Evolutionary conservation across 2,329 filamentous ascomycete genomes (phyloP).

Genomic region (Ilyonectria destructans): DNA sequence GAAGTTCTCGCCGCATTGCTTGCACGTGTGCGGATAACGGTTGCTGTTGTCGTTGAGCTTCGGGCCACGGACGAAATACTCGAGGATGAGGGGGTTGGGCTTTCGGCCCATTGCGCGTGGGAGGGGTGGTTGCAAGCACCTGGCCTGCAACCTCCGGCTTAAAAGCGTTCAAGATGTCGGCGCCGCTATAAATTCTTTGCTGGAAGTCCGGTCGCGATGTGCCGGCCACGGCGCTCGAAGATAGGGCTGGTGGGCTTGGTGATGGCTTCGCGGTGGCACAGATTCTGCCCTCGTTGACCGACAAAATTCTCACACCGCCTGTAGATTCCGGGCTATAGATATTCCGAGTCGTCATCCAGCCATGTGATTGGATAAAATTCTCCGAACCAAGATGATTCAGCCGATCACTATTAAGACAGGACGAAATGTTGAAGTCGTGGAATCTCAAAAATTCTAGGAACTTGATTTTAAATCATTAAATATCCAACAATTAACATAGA

Average conservation of each 20-base stretch:
- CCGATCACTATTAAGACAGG: neutral
- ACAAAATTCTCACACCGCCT: slow-evolving; percentile 62
- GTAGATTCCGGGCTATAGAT: slow-evolving; percentile 44
- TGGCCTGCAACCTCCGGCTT: slow-evolving; percentile 46
- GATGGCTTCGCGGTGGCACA: slow-evolving; percentile 47
- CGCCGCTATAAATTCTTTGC: slow-evolving; percentile 37
- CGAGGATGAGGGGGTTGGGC: slow-evolving; percentile 87
- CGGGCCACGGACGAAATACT: slow-evolving; percentile 89
- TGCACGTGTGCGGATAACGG: slow-evolving; percentile 93
- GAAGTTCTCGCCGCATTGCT: slow-evolving; percentile 89
- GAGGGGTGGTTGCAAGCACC: slow-evolving; percentile 46
- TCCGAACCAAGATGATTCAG: neutral
- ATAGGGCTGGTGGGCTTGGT: slow-evolving; percentile 44
- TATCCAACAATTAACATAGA: neutral
- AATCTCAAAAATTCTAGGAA: neutral
- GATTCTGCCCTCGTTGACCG: slow-evolving; percentile 61
- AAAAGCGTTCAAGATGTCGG: slow-evolving; percentile 37
- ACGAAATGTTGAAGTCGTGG: too few relatives aligned
- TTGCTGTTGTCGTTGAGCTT: slow-evolving; percentile 94
- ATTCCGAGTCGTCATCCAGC: slow-evolving; percentile 32
- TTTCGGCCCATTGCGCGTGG: slow-evolving; percentile 80
- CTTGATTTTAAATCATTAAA: neutral
- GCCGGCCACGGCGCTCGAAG: slow-evolving; percentile 25
- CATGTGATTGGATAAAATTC: slow-evolving; percentile 33
- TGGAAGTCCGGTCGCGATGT: slow-evolving; percentile 34